Evolutionary conservation across 805 yeast species (phyloP), one percentile per base, ranked within the genome.

Genomic region (Hanseniaspora clermontiae): DNA sequence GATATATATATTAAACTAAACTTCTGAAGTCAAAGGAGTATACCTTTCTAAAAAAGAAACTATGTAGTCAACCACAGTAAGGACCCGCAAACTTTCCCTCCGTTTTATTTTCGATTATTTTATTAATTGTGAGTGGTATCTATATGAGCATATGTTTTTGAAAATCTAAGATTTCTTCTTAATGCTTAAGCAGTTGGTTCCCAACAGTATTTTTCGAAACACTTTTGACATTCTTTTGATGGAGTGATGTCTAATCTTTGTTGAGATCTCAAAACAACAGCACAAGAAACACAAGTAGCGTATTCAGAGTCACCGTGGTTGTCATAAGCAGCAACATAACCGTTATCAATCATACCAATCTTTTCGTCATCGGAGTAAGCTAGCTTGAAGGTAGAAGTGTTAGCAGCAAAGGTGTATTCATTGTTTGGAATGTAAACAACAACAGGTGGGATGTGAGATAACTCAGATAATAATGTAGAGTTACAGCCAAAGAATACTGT

Each of bases 401-500:
- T 88, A 31, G 93, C 77, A 65, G 72, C 72, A 66, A 68, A 83
- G 29, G 83, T 72, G 66, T 77, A 83, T 38, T 87, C 84, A 52
- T 81, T 69, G 67, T 88, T 88, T 43, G 95, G 91, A 59, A 80
- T 74, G 66, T 84, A 87, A n/a, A 88, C 80, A 49, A 88, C 74
- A 57, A 87, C 72, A 1, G 95, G 95, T 29, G 90, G 89, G 43
- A 74, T 72, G 38, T 73, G 70, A 43, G 73, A 64, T 58, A 83
- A 70, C 19, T 68, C 71, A 14, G 89, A 79, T 65, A 82, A 70
- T 65, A 85, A 84, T 1, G 70, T 62, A 5, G 86, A 76, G 63
- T 84, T 77, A 68, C 96, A 87, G 36, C 96, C 96, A 65, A 88
- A 88, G 71, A 87, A 88, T 0, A 83, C 75, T 47, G 96, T 95